Evolutionary conservation across 2,329 filamentous ascomycete genomes (phyloP), one percentile per base, ranked within the genome.

Genomic region (Neoascochyta sp.): DNA sequence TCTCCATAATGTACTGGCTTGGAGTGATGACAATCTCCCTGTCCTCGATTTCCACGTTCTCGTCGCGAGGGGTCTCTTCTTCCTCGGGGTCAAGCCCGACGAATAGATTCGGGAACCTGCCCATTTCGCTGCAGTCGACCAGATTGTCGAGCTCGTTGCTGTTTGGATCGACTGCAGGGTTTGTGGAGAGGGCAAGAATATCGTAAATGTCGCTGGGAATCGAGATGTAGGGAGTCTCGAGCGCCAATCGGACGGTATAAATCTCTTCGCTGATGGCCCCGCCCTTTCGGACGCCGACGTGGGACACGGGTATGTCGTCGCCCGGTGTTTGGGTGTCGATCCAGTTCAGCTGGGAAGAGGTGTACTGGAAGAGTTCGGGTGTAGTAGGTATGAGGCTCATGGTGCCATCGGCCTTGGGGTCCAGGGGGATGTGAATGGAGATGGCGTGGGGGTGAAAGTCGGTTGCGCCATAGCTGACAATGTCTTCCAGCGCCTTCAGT

Each of bases 201-300:
- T 43, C 38, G 31, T 45, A 51, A 2, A 50, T 39, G 1, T 29
- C 31, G 10, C 16, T 11, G 1, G 45, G 45, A 11, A 50, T 16
- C 3, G 29, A 18, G 0, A 50, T 39, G 21, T 41, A 43, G 5
- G 47, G 39, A 5, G 36, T 39, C 5, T 41, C 36, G 9, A 50
- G 20, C 11, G 43, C 34, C 7, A 51, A 24, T 7, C 23, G 24
- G 2, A 42, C 38, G 7, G 16, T 10, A 10, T 32, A 19, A 6
- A 30, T 27, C 4, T 34, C 24, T 22, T 37, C 45, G 9, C 23
- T 31, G 1, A 50, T n/a, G 32, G 40, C 44, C 4, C 34, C 44
- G 16, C 44, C 46, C 22, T 39, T 47, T 6, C 47, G 42, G 3
- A 50, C 22, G 6, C 41, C 40, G 5, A 46, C n/a, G 15, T 39